These are phyloP conservation scores for Chlorella variabilis DNA, from an alignment of 163 green algal genomes.

Conservation along the genomic window DNA sequence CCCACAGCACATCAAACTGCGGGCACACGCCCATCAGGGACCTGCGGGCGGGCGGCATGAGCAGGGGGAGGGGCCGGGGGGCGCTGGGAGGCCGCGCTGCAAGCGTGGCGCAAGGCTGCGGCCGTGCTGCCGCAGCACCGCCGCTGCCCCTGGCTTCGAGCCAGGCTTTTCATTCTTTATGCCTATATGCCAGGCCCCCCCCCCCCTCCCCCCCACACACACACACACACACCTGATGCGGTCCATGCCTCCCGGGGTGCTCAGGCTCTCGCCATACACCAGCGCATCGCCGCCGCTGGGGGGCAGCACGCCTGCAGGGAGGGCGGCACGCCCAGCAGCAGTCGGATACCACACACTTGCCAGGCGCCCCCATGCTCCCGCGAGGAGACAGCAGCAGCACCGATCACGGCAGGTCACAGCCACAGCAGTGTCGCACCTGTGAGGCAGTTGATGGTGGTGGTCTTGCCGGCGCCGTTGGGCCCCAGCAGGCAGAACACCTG, in stretches of 20 bases:
- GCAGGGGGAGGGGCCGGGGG: not conserved
- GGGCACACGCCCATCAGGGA: conserved; percentile 78
- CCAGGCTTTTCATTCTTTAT: too few relatives aligned
- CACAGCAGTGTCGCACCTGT: too few relatives aligned
- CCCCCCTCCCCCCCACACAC: not conserved
- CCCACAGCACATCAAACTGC: conserved; percentile 92
- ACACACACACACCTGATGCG: conserved; percentile 53
- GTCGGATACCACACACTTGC: not conserved
- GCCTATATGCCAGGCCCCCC: too few relatives aligned
- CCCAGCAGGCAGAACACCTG: conserved; percentile 93
- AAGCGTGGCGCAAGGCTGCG: too few relatives aligned
- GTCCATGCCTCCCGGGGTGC: conserved; percentile 72
- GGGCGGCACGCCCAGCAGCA: too few relatives aligned
- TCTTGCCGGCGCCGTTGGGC: conserved; percentile 74
- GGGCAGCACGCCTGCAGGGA: conserved; percentile 62
- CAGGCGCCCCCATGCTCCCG: not conserved
- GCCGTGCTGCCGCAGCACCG: too few relatives aligned
- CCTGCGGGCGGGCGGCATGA: not conserved
- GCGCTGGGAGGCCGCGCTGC: not conserved
- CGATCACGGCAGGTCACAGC: too few relatives aligned
- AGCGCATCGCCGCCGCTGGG: conserved; percentile 80
- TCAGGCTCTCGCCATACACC: conserved; percentile 81
- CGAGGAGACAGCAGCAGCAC: too few relatives aligned
- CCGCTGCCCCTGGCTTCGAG: too few relatives aligned
- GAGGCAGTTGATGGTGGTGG: conserved; percentile 92